Evolutionary conservation across 2,329 filamentous ascomycete genomes (phyloP), one percentile per base, ranked within the genome.

Genomic region (Cladosporium velox): DNA sequence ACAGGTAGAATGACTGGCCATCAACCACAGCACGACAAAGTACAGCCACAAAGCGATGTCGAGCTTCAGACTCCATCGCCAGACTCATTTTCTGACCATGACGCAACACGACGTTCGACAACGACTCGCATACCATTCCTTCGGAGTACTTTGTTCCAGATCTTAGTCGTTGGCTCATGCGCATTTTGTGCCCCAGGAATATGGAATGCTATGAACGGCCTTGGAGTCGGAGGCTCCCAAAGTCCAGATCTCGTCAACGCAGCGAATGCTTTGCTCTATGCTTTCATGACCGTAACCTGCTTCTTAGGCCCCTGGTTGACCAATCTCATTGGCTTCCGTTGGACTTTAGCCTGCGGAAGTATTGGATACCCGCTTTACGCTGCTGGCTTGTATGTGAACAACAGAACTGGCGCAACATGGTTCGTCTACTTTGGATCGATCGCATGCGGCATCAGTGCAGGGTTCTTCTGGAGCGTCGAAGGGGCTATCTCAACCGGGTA

Each of bases 261-360:
- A 0, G 89, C 88, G 14, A 92, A 92, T 70, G 86, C 89, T 0
- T 76, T 92, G 47, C 91, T 89, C 0, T 92, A 92, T 73, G 87
- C 87, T 55, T 82, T 91, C 11, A 91, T 91, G 89, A 87, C 91
- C 0, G 73, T 91, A 0, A 90, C 88, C 0, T 91, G 90, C 72
- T 88, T 84, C 72, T 85, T 91, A 3, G 61, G 61, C 0, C 61
- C 61, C n/a, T 64, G 61, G 61, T 75, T 78, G 68, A 78, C 77
- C 67, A 77, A 78, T 58, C 72, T 75, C 14, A 78, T 78, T 69
- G 68, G 68, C 3, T 55, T 70, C 6, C 64, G 62, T 26, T 70
- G 64, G 51, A 66, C 62, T 0, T 73, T 85, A 12, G 61, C 61
- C 8, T 18, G 24, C 44, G 61, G 61, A 11, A 57, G 51, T 21